Conservation (phyloP, 345 rosid genomes). For the Brassica rapa region DNA sequence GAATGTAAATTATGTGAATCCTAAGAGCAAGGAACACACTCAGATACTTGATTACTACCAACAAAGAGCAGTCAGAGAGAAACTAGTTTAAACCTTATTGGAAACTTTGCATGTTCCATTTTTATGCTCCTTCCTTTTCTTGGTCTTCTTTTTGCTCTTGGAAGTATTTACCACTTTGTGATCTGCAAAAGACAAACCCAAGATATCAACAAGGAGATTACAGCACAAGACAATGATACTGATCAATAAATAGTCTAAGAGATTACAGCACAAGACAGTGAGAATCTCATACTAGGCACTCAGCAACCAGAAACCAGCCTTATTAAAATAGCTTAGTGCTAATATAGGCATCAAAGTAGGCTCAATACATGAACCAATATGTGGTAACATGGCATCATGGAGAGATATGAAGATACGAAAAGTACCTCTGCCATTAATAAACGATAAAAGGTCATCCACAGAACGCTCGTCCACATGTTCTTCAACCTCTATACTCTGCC, state of each 20-base stretch:
- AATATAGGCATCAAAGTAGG: neutral
- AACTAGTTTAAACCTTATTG: constrained; percentile 47
- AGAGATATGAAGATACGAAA: constrained; percentile 1
- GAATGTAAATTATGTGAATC: constrained; percentile 46
- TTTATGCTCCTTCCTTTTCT: constrained; percentile 61
- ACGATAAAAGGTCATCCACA: constrained; percentile 86
- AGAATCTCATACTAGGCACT: neutral
- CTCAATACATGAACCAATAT: constrained; percentile 8
- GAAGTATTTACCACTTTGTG: constrained; percentile 58
- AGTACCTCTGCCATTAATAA: constrained; percentile 82
- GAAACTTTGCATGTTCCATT: constrained; percentile 41
- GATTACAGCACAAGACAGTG: neutral
- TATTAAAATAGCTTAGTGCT: neutral
- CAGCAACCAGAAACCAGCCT: neutral
- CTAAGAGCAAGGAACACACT: constrained; percentile 43
- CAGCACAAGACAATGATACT: neutral
- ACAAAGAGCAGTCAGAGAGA: constrained; percentile 25
- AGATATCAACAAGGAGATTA: neutral
- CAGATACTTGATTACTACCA: constrained; percentile 27
- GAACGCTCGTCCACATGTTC: constrained; percentile 84
- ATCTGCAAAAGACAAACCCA: constrained; percentile 47
- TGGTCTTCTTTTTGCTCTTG: constrained; percentile 73
- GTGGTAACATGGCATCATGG: neutral
- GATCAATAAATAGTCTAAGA: neutral
- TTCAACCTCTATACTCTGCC: constrained; percentile 72